Evolutionary conservation across 768 basidiomycete genomes (phyloP).

Genomic region (Lentinula boryana): DNA sequence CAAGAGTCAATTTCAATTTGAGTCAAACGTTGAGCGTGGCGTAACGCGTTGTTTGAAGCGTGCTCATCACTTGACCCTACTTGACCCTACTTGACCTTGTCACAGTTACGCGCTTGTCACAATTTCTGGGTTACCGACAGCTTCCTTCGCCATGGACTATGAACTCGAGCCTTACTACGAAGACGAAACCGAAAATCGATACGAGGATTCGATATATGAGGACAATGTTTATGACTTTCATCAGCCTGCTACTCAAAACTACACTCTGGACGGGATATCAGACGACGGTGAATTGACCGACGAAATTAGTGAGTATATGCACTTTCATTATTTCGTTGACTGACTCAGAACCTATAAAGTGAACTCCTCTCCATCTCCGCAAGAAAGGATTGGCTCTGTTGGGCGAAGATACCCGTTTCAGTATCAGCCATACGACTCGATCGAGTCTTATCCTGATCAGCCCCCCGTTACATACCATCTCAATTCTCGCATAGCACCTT

Average conservation of each 20-base stretch:
- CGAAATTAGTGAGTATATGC: constrained; percentile 33
- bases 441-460: background rate
- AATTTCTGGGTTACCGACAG: background rate
- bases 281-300: constrained; percentile 16
- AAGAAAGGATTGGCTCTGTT: constrained; percentile 15
- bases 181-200: background rate
- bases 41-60: background rate
- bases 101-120: background rate
- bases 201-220: background rate
- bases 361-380: constrained; percentile 29
- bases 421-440: background rate
- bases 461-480: background rate
- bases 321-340: background rate
- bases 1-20: too few relatives aligned
- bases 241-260: background rate
- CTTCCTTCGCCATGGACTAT: background rate
- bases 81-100: background rate
- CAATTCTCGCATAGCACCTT: background rate
- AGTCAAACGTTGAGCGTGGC: background rate
- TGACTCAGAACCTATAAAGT: constrained; percentile 8
- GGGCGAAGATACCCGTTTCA: background rate
- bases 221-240: background rate
- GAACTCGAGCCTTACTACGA: constrained; percentile 1
- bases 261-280: constrained; percentile 19
- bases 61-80: background rate